Base-by-base conservation (phyloP, 2,329 filamentous ascomycete species). In the Exserohilum rostratum region DNA sequence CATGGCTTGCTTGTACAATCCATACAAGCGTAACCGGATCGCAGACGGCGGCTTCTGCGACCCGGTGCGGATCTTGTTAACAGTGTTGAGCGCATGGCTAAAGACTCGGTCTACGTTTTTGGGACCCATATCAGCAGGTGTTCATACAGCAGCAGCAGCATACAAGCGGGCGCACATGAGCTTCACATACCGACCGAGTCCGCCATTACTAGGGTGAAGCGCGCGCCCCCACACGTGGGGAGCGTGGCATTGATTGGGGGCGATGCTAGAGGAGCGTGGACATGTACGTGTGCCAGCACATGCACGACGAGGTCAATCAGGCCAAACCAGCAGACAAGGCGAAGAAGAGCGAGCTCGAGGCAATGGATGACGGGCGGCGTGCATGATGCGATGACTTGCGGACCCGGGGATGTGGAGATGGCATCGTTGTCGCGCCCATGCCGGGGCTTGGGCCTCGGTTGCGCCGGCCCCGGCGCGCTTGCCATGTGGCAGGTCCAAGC, bases 1-100 rank as follows among this genome's bases (percentile, higher is more conserved):
- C 95, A 98, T 98, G 59, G 92, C 92, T 78, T 99, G 95, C 75
- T 99, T 99, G 81, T 99, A 99, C 64, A 99, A 84, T 61, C 95
- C 95, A 88, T 99, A 99, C 58, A 99, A 89, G 54, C 90, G 90
- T 66, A 99, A 83, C 53, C 95, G 89, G 71, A 96, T 93, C 57
- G 84, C 81, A 2, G 92, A 86, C 43, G 95, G 95, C 40, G 95
- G 95, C 59, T 95, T 89, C 60, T 91, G 87, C 47, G 91, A 91
- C 60, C 95, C 93, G 15, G 93, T 96, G 72, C 95, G 93, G 67
- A 99, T 96, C 78, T 96, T 96, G 78, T 97, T 97, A 69, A 99
- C 93, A 20, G 95, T 98, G 79, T 96, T 97, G 77, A 99, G 89
- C 63, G 95, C 95, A 85, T 99, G 93, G 76, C 96, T 93, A 77